Percentiles rank a stretch among this genome's conserved stretches.
Evolutionary conservation across 1,139 yeast genomes (phyloP).

Genomic region (Taphrina sp.): DNA sequence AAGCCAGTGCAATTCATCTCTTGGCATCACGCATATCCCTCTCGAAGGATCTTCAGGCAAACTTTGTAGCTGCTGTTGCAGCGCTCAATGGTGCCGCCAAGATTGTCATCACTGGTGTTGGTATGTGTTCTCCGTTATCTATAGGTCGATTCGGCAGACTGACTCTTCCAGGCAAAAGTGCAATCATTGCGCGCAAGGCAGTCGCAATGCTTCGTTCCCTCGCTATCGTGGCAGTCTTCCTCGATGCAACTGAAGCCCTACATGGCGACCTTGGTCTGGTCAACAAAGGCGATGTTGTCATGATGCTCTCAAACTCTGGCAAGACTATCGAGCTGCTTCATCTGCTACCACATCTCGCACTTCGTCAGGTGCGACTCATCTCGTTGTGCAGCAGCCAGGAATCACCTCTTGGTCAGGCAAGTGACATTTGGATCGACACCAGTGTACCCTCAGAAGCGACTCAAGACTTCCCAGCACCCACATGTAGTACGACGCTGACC

Average conservation of each 20-base stretch:
- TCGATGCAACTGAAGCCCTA: constrained; percentile 84
- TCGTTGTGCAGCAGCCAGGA: constrained; percentile 59
- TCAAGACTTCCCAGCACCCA: constrained; percentile 80
- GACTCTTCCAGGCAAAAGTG: constrained; percentile 64
- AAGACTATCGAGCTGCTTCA: constrained; percentile 72
- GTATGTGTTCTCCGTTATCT: not conserved
- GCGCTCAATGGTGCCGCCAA: constrained; percentile 26
- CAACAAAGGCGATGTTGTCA: constrained; percentile 59
- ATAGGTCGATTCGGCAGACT: not conserved
- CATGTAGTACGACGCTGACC: constrained; percentile 76
- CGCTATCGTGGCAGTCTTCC: constrained; percentile 61
- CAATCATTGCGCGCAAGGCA: constrained; percentile 71
- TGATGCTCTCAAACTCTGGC: constrained; percentile 78
- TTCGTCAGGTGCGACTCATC: constrained; percentile 48
- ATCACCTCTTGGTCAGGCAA: constrained; percentile 51
- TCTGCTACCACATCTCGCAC: constrained; percentile 61
- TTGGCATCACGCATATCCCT: constrained; percentile 26
- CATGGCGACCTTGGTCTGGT: constrained; percentile 86
- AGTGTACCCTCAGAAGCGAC: constrained; percentile 56
- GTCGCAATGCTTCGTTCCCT: constrained; percentile 81
- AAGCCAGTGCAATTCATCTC: constrained; percentile 19
- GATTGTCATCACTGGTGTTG: constrained; percentile 27
- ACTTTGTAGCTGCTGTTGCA: constrained; percentile 27
- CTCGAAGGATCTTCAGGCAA: constrained; percentile 25
- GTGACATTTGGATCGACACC: constrained; percentile 60